Conservation (phyloP, 2,329 filamentous ascomycete genomes). For the Penicillium frequentans region DNA sequence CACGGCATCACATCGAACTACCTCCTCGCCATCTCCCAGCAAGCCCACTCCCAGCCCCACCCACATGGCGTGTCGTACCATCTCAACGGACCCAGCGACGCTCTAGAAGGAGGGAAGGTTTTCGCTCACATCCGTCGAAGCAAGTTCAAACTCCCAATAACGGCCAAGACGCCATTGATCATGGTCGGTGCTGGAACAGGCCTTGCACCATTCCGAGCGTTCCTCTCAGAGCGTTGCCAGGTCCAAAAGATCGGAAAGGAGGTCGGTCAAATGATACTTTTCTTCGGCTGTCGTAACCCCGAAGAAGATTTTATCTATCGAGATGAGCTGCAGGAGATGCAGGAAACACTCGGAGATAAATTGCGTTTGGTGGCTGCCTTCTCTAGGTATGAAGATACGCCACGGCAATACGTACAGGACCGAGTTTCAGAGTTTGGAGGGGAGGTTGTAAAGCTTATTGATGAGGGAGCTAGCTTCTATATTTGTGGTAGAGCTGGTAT, state of each 20-base stretch:
- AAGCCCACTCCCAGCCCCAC: slow-evolving; percentile 68
- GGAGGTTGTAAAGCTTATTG: slow-evolving; percentile 35
- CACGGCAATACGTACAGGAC: slow-evolving; percentile 41
- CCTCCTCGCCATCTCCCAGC: slow-evolving; percentile 62
- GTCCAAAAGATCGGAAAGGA: slow-evolving; percentile 35
- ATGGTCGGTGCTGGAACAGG: slow-evolving; percentile 56
- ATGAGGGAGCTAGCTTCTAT: slow-evolving; percentile 42
- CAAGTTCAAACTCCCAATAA: slow-evolving; percentile 84
- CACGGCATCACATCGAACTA: slow-evolving; percentile 94
- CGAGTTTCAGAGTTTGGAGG: slow-evolving; percentile 30
- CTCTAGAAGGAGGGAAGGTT: slow-evolving; percentile 85
- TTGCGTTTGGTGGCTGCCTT: slow-evolving; percentile 29
- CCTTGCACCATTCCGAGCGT: slow-evolving; percentile 49
- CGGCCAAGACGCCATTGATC: slow-evolving; percentile 47
- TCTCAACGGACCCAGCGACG: slow-evolving; percentile 80
- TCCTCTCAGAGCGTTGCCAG: slow-evolving; percentile 43
- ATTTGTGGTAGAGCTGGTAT: slow-evolving; percentile 39
- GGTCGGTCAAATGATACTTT: slow-evolving; percentile 42
- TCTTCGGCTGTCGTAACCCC: slow-evolving; percentile 43
- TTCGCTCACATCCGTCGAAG: slow-evolving; percentile 91
- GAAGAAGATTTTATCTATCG: slow-evolving; percentile 40
- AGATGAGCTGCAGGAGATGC: slow-evolving; percentile 29
- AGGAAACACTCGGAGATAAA: slow-evolving; percentile 14
- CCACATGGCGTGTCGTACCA: slow-evolving; percentile 79
- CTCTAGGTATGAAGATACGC: slow-evolving; percentile 20